Evolutionary conservation across 352 stramenopile species (phyloP).

Genomic region (Pythium pyrilobum): DNA sequence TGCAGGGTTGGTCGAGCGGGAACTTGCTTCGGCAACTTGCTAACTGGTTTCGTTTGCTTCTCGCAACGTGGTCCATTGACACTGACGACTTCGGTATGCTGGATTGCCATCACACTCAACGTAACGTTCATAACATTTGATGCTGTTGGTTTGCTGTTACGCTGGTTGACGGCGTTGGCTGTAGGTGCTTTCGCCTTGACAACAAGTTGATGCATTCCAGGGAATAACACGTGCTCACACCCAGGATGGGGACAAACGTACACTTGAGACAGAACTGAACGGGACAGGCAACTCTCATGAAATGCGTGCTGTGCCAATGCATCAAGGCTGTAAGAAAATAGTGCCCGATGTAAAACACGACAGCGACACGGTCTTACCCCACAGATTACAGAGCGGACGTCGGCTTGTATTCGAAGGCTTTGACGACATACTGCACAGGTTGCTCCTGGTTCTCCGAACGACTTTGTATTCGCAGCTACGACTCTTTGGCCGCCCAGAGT

Average conservation of each 20-base stretch:
- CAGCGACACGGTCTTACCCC: constrained; percentile 27
- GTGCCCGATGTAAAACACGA: background rate
- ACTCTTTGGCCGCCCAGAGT: constrained; percentile 41
- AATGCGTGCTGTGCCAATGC: constrained; percentile 80
- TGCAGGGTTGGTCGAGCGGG: background rate
- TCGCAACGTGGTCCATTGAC: background rate
- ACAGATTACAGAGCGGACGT: constrained; percentile 43
- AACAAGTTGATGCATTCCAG: constrained; percentile 39
- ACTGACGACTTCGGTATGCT: background rate
- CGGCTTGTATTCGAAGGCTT: constrained; percentile 53
- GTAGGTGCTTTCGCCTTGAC: background rate
- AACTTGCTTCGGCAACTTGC: background rate
- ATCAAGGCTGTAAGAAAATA: background rate
- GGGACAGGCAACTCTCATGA: constrained; percentile 68
- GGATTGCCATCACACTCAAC: constrained; percentile 13
- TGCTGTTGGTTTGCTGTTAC: background rate
- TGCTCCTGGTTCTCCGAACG: constrained; percentile 30
- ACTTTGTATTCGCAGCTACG: constrained; percentile 38
- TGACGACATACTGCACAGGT: constrained; percentile 54
- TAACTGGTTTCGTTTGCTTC: background rate
- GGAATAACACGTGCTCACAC: constrained; percentile 53
- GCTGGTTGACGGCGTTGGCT: background rate
- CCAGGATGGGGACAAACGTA: constrained; percentile 47
- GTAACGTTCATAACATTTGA: background rate
- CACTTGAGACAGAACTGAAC: constrained; percentile 58